phyloP scores from a whole-genome alignment of 305 asterid genomes.

The Solanum hybrid region DNA sequence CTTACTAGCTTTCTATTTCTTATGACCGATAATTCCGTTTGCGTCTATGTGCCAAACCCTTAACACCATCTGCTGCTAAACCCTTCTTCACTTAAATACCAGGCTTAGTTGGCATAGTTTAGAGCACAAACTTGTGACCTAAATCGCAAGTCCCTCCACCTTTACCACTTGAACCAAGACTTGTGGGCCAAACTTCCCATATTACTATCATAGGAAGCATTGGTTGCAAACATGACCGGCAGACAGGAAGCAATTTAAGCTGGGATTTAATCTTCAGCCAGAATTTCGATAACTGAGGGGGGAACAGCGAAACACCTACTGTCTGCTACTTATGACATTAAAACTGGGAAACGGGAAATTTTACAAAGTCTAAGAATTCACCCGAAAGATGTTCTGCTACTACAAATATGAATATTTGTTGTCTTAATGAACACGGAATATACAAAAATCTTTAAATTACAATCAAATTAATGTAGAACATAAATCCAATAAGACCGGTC shows the following conservation, averaged over 20 bases:
- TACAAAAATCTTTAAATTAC: neutral
- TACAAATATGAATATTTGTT: neutral
- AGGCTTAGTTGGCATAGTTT: neutral
- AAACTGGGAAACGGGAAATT: neutral
- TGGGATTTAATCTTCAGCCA: neutral
- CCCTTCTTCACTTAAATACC: neutral
- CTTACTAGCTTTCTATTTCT: neutral
- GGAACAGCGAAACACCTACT: neutral
- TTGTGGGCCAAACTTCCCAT: neutral
- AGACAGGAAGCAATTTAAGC: neutral
- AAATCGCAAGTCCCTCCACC: neutral
- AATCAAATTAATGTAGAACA: neutral
- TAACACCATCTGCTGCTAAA: neutral
- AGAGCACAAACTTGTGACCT: neutral
- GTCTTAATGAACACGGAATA: neutral
- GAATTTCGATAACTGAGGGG: neutral
- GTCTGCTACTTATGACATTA: neutral
- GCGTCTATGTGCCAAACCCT: neutral
- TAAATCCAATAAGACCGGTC: neutral
- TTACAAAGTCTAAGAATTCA: neutral
- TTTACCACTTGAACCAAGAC: neutral
- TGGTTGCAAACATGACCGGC: neutral
- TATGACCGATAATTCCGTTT: neutral
- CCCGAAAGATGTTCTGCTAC: neutral
- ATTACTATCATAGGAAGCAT: neutral